Base-by-base conservation (phyloP, 2,329 filamentous ascomycete species). In the Penicillium palitans region DNA sequence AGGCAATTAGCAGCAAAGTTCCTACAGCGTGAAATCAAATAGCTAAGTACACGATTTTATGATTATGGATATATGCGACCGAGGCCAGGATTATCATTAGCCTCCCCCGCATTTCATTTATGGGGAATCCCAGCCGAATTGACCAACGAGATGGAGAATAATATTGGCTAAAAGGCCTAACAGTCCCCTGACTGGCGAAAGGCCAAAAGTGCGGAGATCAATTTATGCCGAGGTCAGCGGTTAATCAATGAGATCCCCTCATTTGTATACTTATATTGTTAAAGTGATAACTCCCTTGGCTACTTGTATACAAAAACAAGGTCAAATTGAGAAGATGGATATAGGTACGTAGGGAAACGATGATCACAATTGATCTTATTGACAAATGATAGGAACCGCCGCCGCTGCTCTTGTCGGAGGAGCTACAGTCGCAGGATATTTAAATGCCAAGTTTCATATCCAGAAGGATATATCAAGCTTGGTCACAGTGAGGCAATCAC, bases 401-500 rank as follows among this genome's bases (percentile, higher is more conserved):
- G 66, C 68, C 46, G 67, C 68, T 51, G 66, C 67, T 15, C 61
- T 69, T 7, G 64, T 71, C 1, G 68, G 68, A 33, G 67, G 64
- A 10, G 54, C 64, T 8, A 72, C 73, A 9, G 60, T 70, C 24
- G 69, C 71, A 31, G 68, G 70, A 21, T 76, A 76, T 52, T 61
- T 74, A 10, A 84, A 92, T 68, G 90, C 85, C 54, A 90, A 89
- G 76, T 87, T 83, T 66, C 84, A 89, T 69, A 70, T 92, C 50
- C 71, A 75, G 42, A 84, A 89, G 67, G 90, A 93, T 70, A 62
- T 88, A 17, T 65, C 69, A 0, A 66, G 67, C 7, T 71, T 89
- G n/a, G 69, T 76, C 13, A 73, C 74, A 12, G 59, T 76, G n/a
- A 78, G 74, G 37, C 74, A 71, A 33, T 74, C 76, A 10, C 73